Evolutionary conservation across 345 rosid genomes (phyloP), one percentile per base, ranked within the genome.

Genomic region (Acer saccharum): DNA sequence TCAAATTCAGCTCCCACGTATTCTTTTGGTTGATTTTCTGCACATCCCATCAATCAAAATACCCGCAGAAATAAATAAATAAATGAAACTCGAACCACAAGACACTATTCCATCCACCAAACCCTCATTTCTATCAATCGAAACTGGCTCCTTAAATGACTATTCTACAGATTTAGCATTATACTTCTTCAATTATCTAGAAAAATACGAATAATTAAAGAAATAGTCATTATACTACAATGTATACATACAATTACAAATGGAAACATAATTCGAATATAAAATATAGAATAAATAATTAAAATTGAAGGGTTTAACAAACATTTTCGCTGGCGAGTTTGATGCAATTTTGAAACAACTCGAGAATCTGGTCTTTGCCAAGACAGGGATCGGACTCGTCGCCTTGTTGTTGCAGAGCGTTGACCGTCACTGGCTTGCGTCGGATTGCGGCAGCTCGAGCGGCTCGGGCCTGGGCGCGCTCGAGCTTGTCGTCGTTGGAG

Each of bases 251-350:
- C 62, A 57, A n/a, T n/a, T 57, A 20, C 7, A 60, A 60, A 20
- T 60, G n/a, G 27, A 60, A 60, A 60, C 64, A 68, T 2, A 68
- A 17, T 41, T 68, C 25, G 25, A 67, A 18, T 35, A 10, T 1
- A 11, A 62, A 70, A 65, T 48, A 8, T 48, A 18, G 0, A 12
- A 3, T 46, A 21, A 55, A 72, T 17, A 39, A 13, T 2, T 4
- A 39, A 9, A 27, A 8, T 23, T 25, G 11, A 27, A 57, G 57
- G 1, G 75, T 7, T 80, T 60, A 21, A 39, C 46, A 61, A 61
- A 95, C 98, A 81, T 95, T 95, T 88, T 93, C 98, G 75, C 97
- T 92, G 44, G 98, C 98, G 75, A 95, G 88, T 86, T 93, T 95
- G 89, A 95, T 93, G 88, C 98, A 93, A 21, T 95, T 95, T 66